Conservation (phyloP, 179 eudicot species). For the Nepenthes alata region DNA sequence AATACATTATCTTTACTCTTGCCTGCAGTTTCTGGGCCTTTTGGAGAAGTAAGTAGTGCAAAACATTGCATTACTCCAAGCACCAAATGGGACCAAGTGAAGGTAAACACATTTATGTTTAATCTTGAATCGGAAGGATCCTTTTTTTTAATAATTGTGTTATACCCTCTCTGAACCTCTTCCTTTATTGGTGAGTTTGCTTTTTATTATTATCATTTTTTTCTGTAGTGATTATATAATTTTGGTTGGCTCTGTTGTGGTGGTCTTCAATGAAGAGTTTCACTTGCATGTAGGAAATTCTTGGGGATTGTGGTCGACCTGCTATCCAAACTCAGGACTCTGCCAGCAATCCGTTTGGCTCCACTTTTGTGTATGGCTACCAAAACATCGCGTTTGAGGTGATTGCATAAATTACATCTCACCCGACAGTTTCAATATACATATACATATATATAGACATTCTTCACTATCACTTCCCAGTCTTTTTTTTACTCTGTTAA, state of each 20-base stretch:
- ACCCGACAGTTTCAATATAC: neutral
- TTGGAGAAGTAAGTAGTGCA: slow-evolving; percentile 37
- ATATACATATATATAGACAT: too few relatives aligned
- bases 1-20: slow-evolving; percentile 7
- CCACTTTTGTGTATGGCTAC: slow-evolving; percentile 93
- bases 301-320: slow-evolving; percentile 91
- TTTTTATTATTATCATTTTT: neutral
- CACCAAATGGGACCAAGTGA: slow-evolving; percentile 96
- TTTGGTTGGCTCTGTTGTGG: neutral
- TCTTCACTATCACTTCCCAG: too few relatives aligned
- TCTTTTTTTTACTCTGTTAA: neutral
- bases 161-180: too few relatives aligned
- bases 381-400: slow-evolving; percentile 92
- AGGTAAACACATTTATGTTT: slow-evolving; percentile 31
- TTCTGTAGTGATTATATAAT: slow-evolving; percentile 1
- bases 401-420: slow-evolving; percentile 1
- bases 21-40: slow-evolving; percentile 49
- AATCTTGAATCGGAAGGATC: neutral
- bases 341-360: slow-evolving; percentile 84
- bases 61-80: slow-evolving; percentile 66
- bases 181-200: neutral
- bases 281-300: slow-evolving; percentile 53
- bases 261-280: neutral
- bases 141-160: too few relatives aligned
- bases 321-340: slow-evolving; percentile 98